Percentiles rank a stretch among this genome's conserved stretches.
These are phyloP conservation scores for Botryotinia globosa DNA, from an alignment of 2,329 filamentous ascomycete species.

Conservation along the genomic window DNA sequence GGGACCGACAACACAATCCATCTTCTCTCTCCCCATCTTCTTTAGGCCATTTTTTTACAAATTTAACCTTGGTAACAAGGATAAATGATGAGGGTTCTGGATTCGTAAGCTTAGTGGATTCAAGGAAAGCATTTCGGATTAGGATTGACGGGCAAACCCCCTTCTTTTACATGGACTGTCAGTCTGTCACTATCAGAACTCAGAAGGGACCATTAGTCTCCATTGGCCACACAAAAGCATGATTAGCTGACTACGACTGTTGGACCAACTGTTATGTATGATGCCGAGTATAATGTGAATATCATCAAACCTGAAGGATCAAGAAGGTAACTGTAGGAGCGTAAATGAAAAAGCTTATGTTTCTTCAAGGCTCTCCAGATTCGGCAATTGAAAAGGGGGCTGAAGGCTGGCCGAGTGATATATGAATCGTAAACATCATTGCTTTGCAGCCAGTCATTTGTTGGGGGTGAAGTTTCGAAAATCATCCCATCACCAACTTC, in stretches of 20 bases:
- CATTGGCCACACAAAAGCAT: background rate
- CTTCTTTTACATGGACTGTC: background rate
- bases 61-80: background rate
- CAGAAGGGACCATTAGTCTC: constrained; percentile 10
- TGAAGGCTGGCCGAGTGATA: constrained; percentile 1
- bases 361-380: constrained; percentile 4
- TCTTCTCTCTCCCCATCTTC: background rate
- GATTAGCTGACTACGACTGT: background rate
- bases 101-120: constrained; percentile 20
- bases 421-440: background rate
- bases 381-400: constrained; percentile 6
- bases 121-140: background rate
- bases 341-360: background rate
- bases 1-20: background rate
- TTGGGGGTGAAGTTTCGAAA: background rate
- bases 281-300: background rate
- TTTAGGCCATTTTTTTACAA: background rate
- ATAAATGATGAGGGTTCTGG: constrained; percentile 4
- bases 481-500: constrained; percentile 8
- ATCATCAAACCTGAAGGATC: constrained; percentile 10
- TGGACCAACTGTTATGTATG: background rate
- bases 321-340: background rate
- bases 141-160: background rate
- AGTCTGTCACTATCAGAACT: background rate
- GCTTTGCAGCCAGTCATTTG: background rate